Percentiles rank a stretch among this genome's conserved stretches.
These are phyloP conservation scores for Przewalskia tangutica DNA, from an alignment of 257 asterid species.

Conservation along the genomic window DNA sequence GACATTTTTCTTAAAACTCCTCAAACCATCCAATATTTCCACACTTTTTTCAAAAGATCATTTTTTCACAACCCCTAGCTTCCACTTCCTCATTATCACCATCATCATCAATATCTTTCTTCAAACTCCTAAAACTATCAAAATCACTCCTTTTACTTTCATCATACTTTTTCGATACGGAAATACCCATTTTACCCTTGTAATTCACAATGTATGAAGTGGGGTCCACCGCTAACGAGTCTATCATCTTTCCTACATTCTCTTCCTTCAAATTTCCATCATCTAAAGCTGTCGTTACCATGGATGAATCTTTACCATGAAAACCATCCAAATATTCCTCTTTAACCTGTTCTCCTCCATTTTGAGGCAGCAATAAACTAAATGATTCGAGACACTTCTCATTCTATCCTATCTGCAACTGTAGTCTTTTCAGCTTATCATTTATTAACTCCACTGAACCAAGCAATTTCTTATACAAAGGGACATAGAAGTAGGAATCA, in stretches of 20 bases:
- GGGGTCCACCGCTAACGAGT: slow-evolving; percentile 5
- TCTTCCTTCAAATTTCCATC: slow-evolving; percentile 23
- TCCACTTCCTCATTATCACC: slow-evolving; percentile 23
- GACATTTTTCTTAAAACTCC: no score
- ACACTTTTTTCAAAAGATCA: no score
- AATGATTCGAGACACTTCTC: slow-evolving; percentile 13
- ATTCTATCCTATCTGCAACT: slow-evolving; percentile 18
- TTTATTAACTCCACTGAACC: slow-evolving; percentile 7
- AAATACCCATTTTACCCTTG: slow-evolving; percentile 26
- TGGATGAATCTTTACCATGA: slow-evolving; percentile 21
- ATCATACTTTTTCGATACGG: neutral
- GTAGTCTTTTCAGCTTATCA: slow-evolving; percentile 11
- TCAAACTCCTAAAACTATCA: no score
- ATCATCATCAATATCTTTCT: neutral
- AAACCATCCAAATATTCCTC: slow-evolving; percentile 21
- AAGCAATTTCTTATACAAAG: slow-evolving; percentile 22
- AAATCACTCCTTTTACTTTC: no score
- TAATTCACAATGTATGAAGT: neutral
- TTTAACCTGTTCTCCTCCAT: slow-evolving; percentile 29
- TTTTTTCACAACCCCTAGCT: slow-evolving; percentile 8
- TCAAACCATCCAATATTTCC: no score
- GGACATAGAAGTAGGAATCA: neutral
- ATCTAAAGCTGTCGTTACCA: slow-evolving; percentile 13
- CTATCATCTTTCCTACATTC: slow-evolving; percentile 20
- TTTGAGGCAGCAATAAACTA: slow-evolving; percentile 21